Evolutionary conservation across 164 flowering plant species (phyloP).

Genomic region (Magnolia changhungtana): DNA sequence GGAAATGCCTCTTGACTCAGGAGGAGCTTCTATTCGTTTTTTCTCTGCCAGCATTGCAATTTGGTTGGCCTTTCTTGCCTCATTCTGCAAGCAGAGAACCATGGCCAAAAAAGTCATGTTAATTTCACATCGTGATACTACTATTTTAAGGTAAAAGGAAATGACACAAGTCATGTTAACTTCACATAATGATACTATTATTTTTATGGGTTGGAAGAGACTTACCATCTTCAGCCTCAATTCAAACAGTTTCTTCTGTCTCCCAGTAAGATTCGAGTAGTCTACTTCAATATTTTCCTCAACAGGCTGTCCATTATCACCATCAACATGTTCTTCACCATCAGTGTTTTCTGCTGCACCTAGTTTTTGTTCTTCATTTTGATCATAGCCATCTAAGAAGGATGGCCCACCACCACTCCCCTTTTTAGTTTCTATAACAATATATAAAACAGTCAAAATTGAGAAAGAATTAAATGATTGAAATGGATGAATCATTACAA

Average conservation of each 20-base stretch:
- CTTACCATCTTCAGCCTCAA: conserved; percentile 83
- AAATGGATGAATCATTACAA: neutral
- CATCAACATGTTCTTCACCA: conserved; percentile 5
- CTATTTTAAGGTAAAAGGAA: neutral
- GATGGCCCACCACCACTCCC: neutral
- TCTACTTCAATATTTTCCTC: conserved; percentile 40
- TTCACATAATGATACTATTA: neutral
- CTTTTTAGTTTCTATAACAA: neutral
- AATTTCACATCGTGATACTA: neutral
- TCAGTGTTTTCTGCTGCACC: conserved; percentile 32
- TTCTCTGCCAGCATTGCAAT: conserved; percentile 82
- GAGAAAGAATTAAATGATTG: neutral
- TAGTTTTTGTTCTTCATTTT: conserved; percentile 27
- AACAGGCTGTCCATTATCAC: conserved; percentile 17
- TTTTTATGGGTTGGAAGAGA: neutral
- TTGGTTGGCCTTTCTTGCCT: conserved; percentile 92
- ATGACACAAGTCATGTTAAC: neutral
- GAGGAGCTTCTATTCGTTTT: conserved; percentile 78
- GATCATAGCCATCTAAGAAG: conserved; percentile 11
- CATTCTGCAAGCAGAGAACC: conserved; percentile 49
- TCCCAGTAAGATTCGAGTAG: conserved; percentile 56
- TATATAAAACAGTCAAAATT: neutral
- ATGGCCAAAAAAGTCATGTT: neutral
- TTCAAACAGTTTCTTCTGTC: conserved; percentile 73
- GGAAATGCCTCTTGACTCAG: conserved; percentile 86